Percentiles rank a stretch among this genome's conserved stretches.
Conservation (phyloP, 2,329 filamentous ascomycete genomes). For the Lasiodiplodia gonubiensis region DNA sequence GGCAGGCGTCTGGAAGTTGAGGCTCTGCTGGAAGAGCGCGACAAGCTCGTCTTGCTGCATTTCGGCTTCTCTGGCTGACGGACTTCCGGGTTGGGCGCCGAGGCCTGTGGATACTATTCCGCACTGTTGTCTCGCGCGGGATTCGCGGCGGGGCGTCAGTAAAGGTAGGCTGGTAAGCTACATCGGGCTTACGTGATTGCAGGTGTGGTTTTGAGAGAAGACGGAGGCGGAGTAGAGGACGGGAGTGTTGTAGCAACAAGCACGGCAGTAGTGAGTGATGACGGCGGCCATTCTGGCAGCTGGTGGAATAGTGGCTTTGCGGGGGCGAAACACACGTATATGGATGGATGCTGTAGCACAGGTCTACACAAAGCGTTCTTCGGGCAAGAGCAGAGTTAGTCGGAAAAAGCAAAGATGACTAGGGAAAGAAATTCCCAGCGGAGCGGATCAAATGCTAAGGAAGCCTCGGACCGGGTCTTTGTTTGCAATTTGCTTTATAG, state of each 20-base stretch:
- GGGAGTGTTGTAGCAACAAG: constrained; percentile 47
- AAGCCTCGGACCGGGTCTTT: constrained; percentile 26
- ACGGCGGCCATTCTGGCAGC: constrained; percentile 42
- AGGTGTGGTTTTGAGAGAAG: constrained; percentile 52
- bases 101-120: constrained; percentile 49
- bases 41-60: constrained; percentile 81
- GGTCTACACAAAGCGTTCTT: constrained; percentile 8
- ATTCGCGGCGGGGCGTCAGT: constrained; percentile 33
- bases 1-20: constrained; percentile 43
- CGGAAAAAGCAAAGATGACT: not conserved
- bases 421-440: not conserved
- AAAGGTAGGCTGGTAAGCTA: constrained; percentile 4
- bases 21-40: constrained; percentile 77
- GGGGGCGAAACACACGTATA: constrained; percentile 14
- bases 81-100: constrained; percentile 38
- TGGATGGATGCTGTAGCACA: not conserved
- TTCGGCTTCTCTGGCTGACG: constrained; percentile 53
- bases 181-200: constrained; percentile 52
- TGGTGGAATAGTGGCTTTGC: not conserved
- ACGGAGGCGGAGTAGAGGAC: constrained; percentile 50
- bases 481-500: not conserved
- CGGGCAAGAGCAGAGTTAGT: constrained; percentile 17
- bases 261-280: constrained; percentile 46
- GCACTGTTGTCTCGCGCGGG: constrained; percentile 45
- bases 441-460: constrained; percentile 3